A percentile compares a stretch with the other conserved stretches of the same genome.
phyloP scores from a whole-genome alignment of 2,329 filamentous ascomycete genomes.

The Thelonectria discophora region DNA sequence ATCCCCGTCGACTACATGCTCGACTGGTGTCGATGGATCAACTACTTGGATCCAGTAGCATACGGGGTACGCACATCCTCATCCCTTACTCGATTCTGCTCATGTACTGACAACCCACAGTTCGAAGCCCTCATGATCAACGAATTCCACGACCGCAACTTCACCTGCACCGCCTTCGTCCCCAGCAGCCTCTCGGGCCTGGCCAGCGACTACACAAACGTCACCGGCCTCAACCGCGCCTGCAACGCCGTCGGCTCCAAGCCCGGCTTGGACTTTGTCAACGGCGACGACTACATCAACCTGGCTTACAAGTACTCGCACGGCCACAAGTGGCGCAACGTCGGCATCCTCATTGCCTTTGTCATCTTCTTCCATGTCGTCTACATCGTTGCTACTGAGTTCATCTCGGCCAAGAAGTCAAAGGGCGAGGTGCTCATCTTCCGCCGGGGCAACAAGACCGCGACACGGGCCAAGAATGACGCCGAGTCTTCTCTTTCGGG shows the following conservation, averaged over 20 bases:
- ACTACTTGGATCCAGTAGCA: slow-evolving; percentile 70
- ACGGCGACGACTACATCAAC: slow-evolving; percentile 58
- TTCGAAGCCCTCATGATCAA: slow-evolving; percentile 74
- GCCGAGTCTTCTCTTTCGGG: slow-evolving; percentile 33
- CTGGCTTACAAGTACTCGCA: slow-evolving; percentile 57
- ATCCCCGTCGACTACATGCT: slow-evolving; percentile 60
- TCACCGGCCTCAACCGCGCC: slow-evolving; percentile 45
- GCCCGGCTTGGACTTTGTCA: slow-evolving; percentile 54
- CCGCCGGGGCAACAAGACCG: slow-evolving; percentile 52
- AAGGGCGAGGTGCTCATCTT: slow-evolving; percentile 71
- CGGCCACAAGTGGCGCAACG: slow-evolving; percentile 63
- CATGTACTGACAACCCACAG: background rate
- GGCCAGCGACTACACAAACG: slow-evolving; percentile 43
- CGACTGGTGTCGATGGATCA: slow-evolving; percentile 75
- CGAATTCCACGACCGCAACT: slow-evolving; percentile 61
- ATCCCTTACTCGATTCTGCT: background rate
- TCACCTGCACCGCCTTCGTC: slow-evolving; percentile 36
- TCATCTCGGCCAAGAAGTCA: slow-evolving; percentile 58
- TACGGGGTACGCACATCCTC: slow-evolving; percentile 54
- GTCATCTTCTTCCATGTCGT: slow-evolving; percentile 56
- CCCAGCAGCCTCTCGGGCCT: slow-evolving; percentile 40
- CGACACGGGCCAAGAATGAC: slow-evolving; percentile 33
- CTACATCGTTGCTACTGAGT: slow-evolving; percentile 62
- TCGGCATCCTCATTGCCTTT: slow-evolving; percentile 65
- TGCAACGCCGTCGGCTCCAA: slow-evolving; percentile 60